These are phyloP conservation scores for Taxillus chinensis DNA, from an alignment of 164 flowering plant genomes.

Conservation along the genomic window DNA sequence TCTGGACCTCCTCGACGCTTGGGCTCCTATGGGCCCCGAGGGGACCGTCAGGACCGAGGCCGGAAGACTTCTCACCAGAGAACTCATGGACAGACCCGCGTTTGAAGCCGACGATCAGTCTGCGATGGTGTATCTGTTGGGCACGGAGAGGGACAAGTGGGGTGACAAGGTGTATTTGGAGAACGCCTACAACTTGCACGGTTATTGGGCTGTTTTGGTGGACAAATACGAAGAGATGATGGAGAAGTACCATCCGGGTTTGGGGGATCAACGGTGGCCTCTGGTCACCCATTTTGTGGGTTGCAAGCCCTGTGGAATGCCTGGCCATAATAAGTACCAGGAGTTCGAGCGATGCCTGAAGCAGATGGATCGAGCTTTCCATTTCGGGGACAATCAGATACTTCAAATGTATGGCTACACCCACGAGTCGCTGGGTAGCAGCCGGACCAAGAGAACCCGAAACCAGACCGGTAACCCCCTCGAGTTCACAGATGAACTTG, in stretches of 20 bases:
- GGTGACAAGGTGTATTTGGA: slow-evolving; percentile 4
- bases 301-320: slow-evolving; percentile 74
- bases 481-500: slow-evolving; percentile 54
- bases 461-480: slow-evolving; percentile 57
- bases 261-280: slow-evolving; percentile 80
- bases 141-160: slow-evolving; percentile 1
- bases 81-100: slow-evolving; percentile 1
- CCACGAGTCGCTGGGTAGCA: slow-evolving; percentile 51
- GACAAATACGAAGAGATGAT: slow-evolving; percentile 73
- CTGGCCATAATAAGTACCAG: slow-evolving; percentile 56
- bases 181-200: slow-evolving; percentile 48
- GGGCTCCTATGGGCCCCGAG: slow-evolving; percentile 3
- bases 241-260: slow-evolving; percentile 60
- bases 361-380: slow-evolving; percentile 79
- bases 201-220: slow-evolving; percentile 77
- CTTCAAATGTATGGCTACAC: slow-evolving; percentile 66
- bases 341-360: slow-evolving; percentile 67
- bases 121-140: slow-evolving; percentile 2
- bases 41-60: background rate
- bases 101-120: slow-evolving; percentile 5
- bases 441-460: slow-evolving; percentile 46
- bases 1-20: background rate
- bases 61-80: background rate
- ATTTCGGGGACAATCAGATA: slow-evolving; percentile 75
- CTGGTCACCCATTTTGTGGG: slow-evolving; percentile 78